Percentiles rank a stretch among this genome's conserved stretches.
phyloP scores from a whole-genome alignment of 257 asterid genomes.

The Jasminum sambac region DNA sequence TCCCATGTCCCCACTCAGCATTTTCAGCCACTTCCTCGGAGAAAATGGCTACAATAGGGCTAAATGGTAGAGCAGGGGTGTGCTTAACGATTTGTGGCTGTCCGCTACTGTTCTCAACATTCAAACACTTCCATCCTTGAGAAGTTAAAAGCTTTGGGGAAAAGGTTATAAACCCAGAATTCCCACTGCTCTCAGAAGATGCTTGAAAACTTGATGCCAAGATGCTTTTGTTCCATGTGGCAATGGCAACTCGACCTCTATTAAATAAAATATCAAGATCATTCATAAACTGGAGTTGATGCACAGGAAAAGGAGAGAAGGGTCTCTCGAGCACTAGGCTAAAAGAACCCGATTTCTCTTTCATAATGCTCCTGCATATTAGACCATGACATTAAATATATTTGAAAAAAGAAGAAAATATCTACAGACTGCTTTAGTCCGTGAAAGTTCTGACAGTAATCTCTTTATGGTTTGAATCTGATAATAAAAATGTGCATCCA shows the following conservation, averaged over 20 bases:
- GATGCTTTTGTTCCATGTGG: constrained; percentile 74
- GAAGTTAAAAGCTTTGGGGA: constrained; percentile 63
- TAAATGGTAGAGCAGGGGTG: constrained; percentile 52
- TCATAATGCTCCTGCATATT: constrained; percentile 65
- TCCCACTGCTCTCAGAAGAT: constrained; percentile 56
- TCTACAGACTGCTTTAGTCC: too few relatives aligned
- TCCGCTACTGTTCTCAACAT: constrained; percentile 37
- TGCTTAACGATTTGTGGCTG: constrained; percentile 32
- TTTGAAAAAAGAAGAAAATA: neutral
- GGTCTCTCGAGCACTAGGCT: constrained; percentile 96
- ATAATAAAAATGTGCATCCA: constrained; percentile 25
- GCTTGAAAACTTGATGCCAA: constrained; percentile 44
- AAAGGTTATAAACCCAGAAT: constrained; percentile 74
- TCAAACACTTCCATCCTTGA: constrained; percentile 74
- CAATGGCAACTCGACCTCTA: constrained; percentile 75
- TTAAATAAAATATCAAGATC: constrained; percentile 66
- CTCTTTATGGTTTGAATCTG: neutral
- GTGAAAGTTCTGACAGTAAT: too few relatives aligned
- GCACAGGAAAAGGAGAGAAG: constrained; percentile 76
- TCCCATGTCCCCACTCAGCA: constrained; percentile 88
- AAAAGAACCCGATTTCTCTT: constrained; percentile 63
- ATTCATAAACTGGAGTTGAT: constrained; percentile 57
- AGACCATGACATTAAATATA: constrained; percentile 10
- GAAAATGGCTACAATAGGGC: constrained; percentile 70
- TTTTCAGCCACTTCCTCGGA: constrained; percentile 52